Evolutionary conservation across 179 eudicot genomes (phyloP).

Genomic region (Vitellaria paradoxa): DNA sequence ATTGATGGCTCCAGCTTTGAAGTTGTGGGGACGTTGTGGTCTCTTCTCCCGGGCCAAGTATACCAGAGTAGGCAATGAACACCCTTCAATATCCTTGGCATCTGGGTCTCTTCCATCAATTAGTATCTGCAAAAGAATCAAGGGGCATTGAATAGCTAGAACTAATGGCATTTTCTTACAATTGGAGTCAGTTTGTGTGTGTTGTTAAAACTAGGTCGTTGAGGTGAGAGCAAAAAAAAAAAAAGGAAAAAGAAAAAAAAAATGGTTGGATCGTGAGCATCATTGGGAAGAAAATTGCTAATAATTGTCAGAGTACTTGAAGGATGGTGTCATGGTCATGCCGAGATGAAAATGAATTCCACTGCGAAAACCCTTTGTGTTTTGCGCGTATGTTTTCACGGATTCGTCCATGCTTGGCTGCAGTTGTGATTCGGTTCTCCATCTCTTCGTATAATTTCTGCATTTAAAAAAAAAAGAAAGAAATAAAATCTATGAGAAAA

Average conservation of each 20-base stretch:
- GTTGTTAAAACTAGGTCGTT: no score
- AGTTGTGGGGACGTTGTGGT: slow-evolving; percentile 65
- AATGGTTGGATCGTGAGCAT: not conserved
- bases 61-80: slow-evolving; percentile 55
- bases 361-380: slow-evolving; percentile 62
- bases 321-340: slow-evolving; percentile 67
- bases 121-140: slow-evolving; percentile 41
- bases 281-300: not conserved
- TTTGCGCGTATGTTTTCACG: slow-evolving; percentile 31
- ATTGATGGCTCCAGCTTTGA: slow-evolving; percentile 96
- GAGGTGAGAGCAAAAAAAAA: no score
- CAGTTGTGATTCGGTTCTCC: slow-evolving; percentile 50
- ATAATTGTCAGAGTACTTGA: slow-evolving; percentile 38
- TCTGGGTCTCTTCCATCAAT: slow-evolving; percentile 52
- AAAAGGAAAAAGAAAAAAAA: no score
- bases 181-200: no score
- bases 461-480: not conserved
- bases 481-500: not conserved
- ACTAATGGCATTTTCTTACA: not conserved
- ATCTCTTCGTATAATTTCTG: slow-evolving; percentile 69
- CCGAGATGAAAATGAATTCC: slow-evolving; percentile 46
- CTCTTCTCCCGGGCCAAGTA: slow-evolving; percentile 86
- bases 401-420: slow-evolving; percentile 39
- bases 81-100: slow-evolving; percentile 52
- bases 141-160: not conserved